These are phyloP conservation scores for Aureobasidium sp. DNA, from an alignment of 2,329 filamentous ascomycete species.

Conservation along the genomic window DNA sequence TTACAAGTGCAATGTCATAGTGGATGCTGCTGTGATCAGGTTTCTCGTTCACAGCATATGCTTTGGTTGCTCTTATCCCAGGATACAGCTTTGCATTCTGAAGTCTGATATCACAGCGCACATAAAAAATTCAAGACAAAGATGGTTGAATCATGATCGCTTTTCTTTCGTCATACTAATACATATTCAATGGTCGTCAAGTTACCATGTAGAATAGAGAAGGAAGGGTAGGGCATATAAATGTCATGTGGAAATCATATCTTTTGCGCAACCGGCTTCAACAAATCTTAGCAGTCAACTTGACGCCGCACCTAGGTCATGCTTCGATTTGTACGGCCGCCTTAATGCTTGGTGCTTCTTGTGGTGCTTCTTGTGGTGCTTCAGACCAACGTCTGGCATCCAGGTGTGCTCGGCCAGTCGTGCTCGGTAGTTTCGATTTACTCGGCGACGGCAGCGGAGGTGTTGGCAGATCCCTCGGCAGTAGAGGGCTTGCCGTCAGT, in stretches of 20 bases:
- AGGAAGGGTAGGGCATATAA: constrained; percentile 10
- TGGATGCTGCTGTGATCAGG: not conserved
- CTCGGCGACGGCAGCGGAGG: constrained; percentile 13
- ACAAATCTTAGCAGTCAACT: constrained; percentile 13
- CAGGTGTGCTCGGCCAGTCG: not conserved
- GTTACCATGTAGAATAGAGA: constrained; percentile 6
- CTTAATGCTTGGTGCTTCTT: not conserved
- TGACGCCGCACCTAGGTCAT: constrained; percentile 9
- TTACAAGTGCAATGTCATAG: not conserved
- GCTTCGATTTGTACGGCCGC: constrained; percentile 12
- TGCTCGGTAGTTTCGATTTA: constrained; percentile 1
- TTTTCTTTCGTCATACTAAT: constrained; percentile 15
- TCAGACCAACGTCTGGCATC: not conserved
- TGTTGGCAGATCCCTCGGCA: constrained; percentile 28
- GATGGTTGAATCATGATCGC: constrained; percentile 5
- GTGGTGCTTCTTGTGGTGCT: not conserved
- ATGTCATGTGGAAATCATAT: constrained; percentile 14
- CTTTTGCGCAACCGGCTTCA: constrained; percentile 13
- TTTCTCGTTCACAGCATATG: not conserved
- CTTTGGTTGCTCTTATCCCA: not conserved
- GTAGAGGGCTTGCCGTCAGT: constrained; percentile 27
- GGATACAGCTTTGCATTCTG: not conserved
- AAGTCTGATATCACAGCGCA: not conserved
- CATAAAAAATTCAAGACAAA: not conserved
- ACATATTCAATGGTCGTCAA: constrained; percentile 12